phyloP scores from a whole-genome alignment of 2,329 filamentous ascomycete species.

The Epichloe scottii region DNA sequence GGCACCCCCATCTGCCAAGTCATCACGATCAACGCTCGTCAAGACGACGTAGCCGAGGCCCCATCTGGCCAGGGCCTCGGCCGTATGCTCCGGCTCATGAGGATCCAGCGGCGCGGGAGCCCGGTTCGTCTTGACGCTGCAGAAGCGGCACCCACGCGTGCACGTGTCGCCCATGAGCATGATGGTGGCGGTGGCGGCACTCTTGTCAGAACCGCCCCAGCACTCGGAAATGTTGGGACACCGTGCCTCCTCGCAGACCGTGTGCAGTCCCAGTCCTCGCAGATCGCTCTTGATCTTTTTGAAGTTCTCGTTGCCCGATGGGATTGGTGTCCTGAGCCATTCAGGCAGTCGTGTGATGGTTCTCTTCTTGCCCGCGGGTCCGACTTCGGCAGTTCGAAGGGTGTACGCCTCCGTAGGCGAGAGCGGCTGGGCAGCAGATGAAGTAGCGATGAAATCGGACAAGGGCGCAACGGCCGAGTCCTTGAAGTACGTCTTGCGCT shows the following conservation, averaged over 20 bases:
- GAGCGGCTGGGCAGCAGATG: constrained; percentile 29
- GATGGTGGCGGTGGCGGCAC: constrained; percentile 88
- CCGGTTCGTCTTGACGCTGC: constrained; percentile 83
- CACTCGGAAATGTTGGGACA: constrained; percentile 98
- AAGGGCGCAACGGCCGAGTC: constrained; percentile 44
- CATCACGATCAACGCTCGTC: constrained; percentile 87
- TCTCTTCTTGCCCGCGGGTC: constrained; percentile 47
- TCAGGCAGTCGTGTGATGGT: constrained; percentile 67
- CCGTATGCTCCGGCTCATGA: constrained; percentile 93
- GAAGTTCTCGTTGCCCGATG: constrained; percentile 66
- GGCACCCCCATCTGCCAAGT: constrained; percentile 79
- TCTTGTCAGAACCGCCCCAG: constrained; percentile 86
- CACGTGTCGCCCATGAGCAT: constrained; percentile 99
- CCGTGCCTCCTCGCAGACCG: constrained; percentile 92
- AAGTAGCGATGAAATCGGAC: constrained; percentile 40
- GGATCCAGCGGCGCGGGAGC: constrained; percentile 70
- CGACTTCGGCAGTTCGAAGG: constrained; percentile 50
- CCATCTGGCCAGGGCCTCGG: constrained; percentile 86
- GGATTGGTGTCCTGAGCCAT: constrained; percentile 96
- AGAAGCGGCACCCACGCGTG: constrained; percentile 92
- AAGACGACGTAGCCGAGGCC: constrained; percentile 92
- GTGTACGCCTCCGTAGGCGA: constrained; percentile 43
- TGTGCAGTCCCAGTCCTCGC: constrained; percentile 79
- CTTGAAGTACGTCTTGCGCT: constrained; percentile 43
- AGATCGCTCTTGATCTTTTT: constrained; percentile 93